Evolutionary conservation across 371 early-diverging fungal species (phyloP), one percentile per base, ranked within the genome.

Genomic region (Syncephalastrum sp.): DNA sequence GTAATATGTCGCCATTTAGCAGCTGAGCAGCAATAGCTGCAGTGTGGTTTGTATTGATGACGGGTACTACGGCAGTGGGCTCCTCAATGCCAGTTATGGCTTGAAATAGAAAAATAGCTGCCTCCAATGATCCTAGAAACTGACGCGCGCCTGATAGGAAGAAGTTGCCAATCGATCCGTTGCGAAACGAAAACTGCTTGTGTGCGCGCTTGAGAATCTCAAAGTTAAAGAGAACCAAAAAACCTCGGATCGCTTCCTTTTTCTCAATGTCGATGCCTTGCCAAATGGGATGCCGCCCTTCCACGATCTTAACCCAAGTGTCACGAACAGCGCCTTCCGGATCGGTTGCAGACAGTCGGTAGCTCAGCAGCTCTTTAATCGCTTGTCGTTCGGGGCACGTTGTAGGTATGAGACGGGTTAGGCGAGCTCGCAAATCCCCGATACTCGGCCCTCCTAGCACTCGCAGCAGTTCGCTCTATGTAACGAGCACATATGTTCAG

Each of bases 161-260:
- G 63, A 88, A 86, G 70, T 90, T 90, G 25, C 89, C 91, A 60
- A 90, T 84, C 12, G 80, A 77, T 5, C 87, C 91, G 44, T 86
- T 85, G 12, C 87, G 79, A 62, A 87, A 90, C 42, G 87, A 83
- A 61, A 88, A 90, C 5, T 74, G 78, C 64, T 82, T 85, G 58
- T 80, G 82, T 29, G 80, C 80, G 33, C 82, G 68, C 56, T 81
- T 82, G 45, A 86, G 61, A 44, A 90, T 81, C 60, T 88, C 83
- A 61, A 80, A 80, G 56, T 90, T 79, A 56, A 90, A 85, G 44
- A 79, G 73, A 27, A 79, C 77, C 50, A 90, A 62, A 66, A 90
- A 88, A 0, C 88, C 86, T 24, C 88, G 86, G 57, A 90, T 87
- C 4, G 87, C 78, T 53, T 83, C 87, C 56, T 80, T 82, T 50